Percentiles rank a stretch among this genome's conserved stretches.
Conservation (phyloP, 192 early-diverging fungal species). For the Backusella australiensis region DNA sequence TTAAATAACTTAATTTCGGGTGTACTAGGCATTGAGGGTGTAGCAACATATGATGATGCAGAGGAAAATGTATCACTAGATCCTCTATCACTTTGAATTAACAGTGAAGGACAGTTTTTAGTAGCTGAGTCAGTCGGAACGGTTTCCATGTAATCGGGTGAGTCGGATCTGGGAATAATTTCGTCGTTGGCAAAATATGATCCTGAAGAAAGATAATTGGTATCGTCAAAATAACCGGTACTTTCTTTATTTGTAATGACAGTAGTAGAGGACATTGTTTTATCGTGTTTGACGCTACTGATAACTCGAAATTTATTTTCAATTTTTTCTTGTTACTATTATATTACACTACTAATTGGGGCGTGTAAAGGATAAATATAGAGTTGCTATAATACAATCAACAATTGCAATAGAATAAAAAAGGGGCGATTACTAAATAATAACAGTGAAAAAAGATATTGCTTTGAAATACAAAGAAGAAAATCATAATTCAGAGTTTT, state of each 20-base stretch:
- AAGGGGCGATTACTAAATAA: not conserved
- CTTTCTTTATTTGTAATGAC: not conserved
- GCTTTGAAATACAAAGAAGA: not conserved
- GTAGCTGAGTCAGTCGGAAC: not conserved
- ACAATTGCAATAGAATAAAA: not conserved
- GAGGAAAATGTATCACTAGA: constrained; percentile 8
- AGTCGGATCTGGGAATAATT: constrained; percentile 2
- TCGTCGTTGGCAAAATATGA: not conserved
- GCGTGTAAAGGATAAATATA: not conserved
- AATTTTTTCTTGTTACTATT: not conserved
- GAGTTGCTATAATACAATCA: not conserved
- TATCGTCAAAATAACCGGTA: not conserved
- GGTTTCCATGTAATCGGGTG: not conserved
- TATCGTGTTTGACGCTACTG: not conserved
- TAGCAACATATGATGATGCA: not conserved
- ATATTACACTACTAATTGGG: not conserved
- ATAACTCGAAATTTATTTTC: not conserved
- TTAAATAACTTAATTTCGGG: not conserved
- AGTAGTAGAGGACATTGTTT: not conserved
- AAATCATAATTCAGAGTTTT: not conserved
- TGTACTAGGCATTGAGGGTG: not conserved
- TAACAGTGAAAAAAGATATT: not conserved
- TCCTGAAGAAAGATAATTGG: not conserved
- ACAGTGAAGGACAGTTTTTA: not conserved
- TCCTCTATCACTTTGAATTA: constrained; percentile 2